A percentile compares a stretch with the other conserved stretches of the same genome.
Evolutionary conservation across 2,329 filamentous ascomycete species (phyloP).

Genomic region (Acrocalymma vagum): DNA sequence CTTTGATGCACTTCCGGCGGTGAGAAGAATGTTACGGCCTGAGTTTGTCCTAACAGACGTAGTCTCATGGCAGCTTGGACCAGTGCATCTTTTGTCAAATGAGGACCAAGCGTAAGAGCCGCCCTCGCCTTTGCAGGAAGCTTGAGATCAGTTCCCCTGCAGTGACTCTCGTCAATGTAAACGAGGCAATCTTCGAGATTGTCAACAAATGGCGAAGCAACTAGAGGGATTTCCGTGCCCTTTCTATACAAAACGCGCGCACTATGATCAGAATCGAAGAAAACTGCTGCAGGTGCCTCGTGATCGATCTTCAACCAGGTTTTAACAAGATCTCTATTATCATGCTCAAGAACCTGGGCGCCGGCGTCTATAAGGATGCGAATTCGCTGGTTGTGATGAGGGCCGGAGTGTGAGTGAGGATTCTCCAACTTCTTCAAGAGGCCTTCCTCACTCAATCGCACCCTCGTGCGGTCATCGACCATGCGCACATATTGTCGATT

Average conservation of each 20-base stretch:
- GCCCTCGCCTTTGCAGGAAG: conserved; percentile 58
- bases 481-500: conserved; percentile 59
- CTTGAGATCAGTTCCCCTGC: conserved; percentile 67
- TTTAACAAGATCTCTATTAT: conserved; percentile 59
- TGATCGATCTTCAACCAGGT: conserved; percentile 61
- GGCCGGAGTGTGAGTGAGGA: conserved; percentile 1
- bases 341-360: conserved; percentile 69
- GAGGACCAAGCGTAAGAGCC: conserved; percentile 65
- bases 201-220: conserved; percentile 64
- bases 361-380: conserved; percentile 70
- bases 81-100: conserved; percentile 67
- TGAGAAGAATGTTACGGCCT: conserved; percentile 63
- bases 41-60: conserved; percentile 65
- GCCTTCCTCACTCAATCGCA: conserved; percentile 54
- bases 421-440: conserved; percentile 54
- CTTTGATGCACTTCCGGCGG: conserved; percentile 70
- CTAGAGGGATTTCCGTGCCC: conserved; percentile 52
- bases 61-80: conserved; percentile 75
- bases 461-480: conserved; percentile 28
- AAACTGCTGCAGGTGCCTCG: conserved; percentile 61
- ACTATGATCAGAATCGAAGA: conserved; percentile 59
- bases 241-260: conserved; percentile 55
- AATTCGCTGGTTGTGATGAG: conserved; percentile 49
- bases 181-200: conserved; percentile 63
- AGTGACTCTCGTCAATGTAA: conserved; percentile 69